phyloP scores from a whole-genome alignment of 805 yeast species.

The Kazachstania psychrophila region DNA sequence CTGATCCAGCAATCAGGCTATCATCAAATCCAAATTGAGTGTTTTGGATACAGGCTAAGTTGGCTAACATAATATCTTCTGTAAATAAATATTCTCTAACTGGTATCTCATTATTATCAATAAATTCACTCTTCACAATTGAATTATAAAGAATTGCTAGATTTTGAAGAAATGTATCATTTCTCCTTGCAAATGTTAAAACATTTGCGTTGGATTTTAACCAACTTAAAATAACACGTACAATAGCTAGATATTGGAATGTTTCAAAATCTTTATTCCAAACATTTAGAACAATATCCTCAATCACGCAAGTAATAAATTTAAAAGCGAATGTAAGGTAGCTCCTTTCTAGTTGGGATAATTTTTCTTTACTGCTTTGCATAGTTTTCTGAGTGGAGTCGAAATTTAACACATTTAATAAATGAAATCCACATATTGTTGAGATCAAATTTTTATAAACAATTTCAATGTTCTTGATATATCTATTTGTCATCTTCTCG shows the following conservation, averaged over 20 bases:
- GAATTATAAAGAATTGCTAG: slow-evolving; percentile 27
- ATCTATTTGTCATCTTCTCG: slow-evolving; percentile 21
- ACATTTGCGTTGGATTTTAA: slow-evolving; percentile 41
- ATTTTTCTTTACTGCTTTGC: slow-evolving; percentile 1
- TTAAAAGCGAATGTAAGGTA: slow-evolving; percentile 36
- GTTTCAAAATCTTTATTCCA: slow-evolving; percentile 19
- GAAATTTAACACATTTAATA: slow-evolving; percentile 7
- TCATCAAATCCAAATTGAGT: slow-evolving; percentile 57
- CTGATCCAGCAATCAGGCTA: slow-evolving; percentile 10
- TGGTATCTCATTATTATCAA: slow-evolving; percentile 30
- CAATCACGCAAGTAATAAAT: slow-evolving; percentile 31
- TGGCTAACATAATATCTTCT: slow-evolving; percentile 58
- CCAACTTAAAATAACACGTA: slow-evolving; percentile 52
- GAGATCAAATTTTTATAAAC: slow-evolving; percentile 19
- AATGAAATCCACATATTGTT: slow-evolving; percentile 24
- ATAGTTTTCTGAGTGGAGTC: slow-evolving; percentile 1
- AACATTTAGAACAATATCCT: slow-evolving; percentile 24
- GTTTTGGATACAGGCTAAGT: slow-evolving; percentile 46
- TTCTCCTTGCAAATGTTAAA: slow-evolving; percentile 28
- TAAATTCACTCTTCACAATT: slow-evolving; percentile 13
- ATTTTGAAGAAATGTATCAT: slow-evolving; percentile 26
- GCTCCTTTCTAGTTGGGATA: slow-evolving; percentile 6
- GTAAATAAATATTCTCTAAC: slow-evolving; percentile 44
- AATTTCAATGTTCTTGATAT: slow-evolving; percentile 19
- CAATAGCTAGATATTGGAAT: slow-evolving; percentile 27